Base-by-base conservation (phyloP, 129 eudicot species). In the Escallonia herrerae region DNA sequence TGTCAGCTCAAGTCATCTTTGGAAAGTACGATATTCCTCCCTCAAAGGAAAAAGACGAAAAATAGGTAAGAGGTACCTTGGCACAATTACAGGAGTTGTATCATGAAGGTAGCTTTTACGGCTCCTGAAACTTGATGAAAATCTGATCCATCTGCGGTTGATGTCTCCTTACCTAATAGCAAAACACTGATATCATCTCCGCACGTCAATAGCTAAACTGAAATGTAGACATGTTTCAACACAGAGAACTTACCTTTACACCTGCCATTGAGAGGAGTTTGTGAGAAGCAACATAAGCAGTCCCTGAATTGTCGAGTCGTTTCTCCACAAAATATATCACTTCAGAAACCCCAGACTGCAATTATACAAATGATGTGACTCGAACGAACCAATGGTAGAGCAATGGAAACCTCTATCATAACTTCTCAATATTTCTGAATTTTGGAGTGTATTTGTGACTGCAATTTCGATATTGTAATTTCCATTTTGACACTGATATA, bases 281-380 rank as follows among this genome's bases (percentile, higher is more conserved):
- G 74, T 74, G 87, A 22, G 97, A 90, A 60, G 95, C 97, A 76
- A 81, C 82, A 72, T 91, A 91, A 44, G 82, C 77, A 76, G 72
- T 69, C 62, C 84, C 81, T 13, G 95, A 71, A 43, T 82, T 81
- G 60, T 77, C 83, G 71, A 87, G 55, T 67, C 84, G 84, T 82
- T 91, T 91, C 73, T 91, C 97, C 72, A 91, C 94, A 79, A 71
- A 84, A 73, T 91, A 91, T 49, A 91, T 70, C 72, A 91, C 90
- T 72, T 87, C 97, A 63, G 95, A 87, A 64, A 91, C 97, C 62
- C 97, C 94, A 44, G 95, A 78, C 95, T 91, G 90, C 43, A 68
- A 46, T 11, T 62, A 44, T 38, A 51, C 40, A 37, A 33, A 7
- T 46, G 33, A 22, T 22, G 33, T 22, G 33, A 22, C 33, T 22